phyloP scores from a whole-genome alignment of 139 green algal species.

The Chlorella sp. region DNA sequence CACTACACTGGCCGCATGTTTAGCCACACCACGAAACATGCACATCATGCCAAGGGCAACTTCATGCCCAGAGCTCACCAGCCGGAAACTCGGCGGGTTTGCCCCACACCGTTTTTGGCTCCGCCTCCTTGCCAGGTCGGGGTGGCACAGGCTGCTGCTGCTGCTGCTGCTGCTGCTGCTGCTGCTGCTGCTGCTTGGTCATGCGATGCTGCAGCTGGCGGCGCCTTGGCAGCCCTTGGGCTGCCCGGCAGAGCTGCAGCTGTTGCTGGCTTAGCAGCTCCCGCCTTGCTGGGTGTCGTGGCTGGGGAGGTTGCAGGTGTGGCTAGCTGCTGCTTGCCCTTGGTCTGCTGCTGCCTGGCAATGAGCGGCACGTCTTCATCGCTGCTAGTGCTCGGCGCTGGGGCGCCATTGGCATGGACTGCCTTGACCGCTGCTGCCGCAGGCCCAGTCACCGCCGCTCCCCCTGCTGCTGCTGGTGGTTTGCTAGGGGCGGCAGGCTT shows the following conservation, averaged over 20 bases:
- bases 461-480: background rate
- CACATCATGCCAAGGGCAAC: no score
- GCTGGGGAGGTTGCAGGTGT: no score
- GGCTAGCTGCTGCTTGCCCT: background rate
- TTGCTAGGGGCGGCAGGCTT: background rate
- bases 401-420: no score
- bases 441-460: no score
- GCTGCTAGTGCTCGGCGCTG: background rate
- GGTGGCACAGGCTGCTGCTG: background rate
- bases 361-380: background rate
- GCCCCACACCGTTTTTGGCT: slow-evolving; percentile 9
- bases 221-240: no score
- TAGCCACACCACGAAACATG: no score
- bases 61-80: background rate
- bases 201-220: no score
- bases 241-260: no score
- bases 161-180: background rate
- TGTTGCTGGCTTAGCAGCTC: no score
- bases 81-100: slow-evolving; percentile 12
- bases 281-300: no score
- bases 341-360: background rate
- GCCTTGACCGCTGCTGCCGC: no score
- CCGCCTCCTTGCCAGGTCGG: background rate
- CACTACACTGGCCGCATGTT: no score
- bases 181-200: background rate